A percentile compares a stretch with the other conserved stretches of the same genome.
phyloP scores from a whole-genome alignment of 805 yeast genomes.

The Isabelozyma heimii region DNA sequence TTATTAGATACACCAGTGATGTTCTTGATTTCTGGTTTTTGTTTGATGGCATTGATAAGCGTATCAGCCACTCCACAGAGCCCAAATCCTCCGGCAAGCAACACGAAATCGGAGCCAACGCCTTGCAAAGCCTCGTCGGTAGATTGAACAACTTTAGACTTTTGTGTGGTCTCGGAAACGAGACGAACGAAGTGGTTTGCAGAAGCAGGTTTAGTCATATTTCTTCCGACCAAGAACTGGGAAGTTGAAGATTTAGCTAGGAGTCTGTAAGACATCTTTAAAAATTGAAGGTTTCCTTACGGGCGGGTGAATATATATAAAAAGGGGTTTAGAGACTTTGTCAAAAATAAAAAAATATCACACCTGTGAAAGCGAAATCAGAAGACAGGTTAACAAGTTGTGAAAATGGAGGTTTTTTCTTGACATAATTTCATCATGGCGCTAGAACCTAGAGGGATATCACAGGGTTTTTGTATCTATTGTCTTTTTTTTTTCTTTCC shows the following conservation, averaged over 20 bases:
- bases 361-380: not conserved
- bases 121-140: slow-evolving; percentile 28
- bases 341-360: not conserved
- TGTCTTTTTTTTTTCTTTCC: not conserved
- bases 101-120: slow-evolving; percentile 24
- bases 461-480: not conserved
- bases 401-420: not conserved
- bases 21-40: slow-evolving; percentile 27
- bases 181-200: not conserved
- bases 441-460: not conserved
- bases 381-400: not conserved
- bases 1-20: slow-evolving; percentile 48
- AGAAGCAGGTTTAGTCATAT: not conserved
- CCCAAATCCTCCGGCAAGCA: slow-evolving; percentile 51
- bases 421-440: not conserved
- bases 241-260: not conserved
- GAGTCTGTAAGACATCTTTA: not conserved
- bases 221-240: not conserved
- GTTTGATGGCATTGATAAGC: slow-evolving; percentile 34
- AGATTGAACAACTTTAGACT: slow-evolving; percentile 14
- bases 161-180: not conserved
- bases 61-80: slow-evolving; percentile 48
- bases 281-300: not conserved
- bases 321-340: not conserved
- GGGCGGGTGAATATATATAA: too few species aligned